phyloP scores from a whole-genome alignment of 1,139 yeast genomes.

The Suhomyces yuchorum region DNA sequence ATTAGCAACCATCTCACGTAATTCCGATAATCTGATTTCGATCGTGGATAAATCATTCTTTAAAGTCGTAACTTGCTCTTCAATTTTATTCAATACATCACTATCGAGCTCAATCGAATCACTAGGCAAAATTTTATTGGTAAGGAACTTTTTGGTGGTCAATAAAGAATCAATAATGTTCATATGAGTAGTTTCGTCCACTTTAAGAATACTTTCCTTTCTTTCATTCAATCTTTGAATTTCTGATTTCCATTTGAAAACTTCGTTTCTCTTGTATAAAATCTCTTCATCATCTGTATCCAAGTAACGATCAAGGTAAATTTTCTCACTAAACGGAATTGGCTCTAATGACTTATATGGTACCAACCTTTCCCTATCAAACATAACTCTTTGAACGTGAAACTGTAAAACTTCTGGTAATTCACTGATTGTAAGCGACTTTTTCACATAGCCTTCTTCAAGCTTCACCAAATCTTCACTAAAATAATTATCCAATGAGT shows the following conservation, averaged over 20 bases:
- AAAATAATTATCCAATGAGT: constrained; percentile 83
- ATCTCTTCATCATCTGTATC: constrained; percentile 67
- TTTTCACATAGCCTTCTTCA: constrained; percentile 73
- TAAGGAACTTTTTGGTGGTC: constrained; percentile 59
- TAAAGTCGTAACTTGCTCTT: constrained; percentile 36
- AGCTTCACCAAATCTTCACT: constrained; percentile 71
- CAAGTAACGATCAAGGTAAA: constrained; percentile 86
- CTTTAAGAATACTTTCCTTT: constrained; percentile 41
- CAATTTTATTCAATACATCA: constrained; percentile 41
- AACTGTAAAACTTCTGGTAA: constrained; percentile 84
- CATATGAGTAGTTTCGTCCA: constrained; percentile 52
- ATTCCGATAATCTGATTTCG: constrained; percentile 37
- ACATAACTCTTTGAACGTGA: constrained; percentile 91
- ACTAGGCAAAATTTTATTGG: constrained; percentile 30
- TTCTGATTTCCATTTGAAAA: constrained; percentile 63
- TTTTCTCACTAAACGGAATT: constrained; percentile 71
- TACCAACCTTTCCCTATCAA: constrained; percentile 69
- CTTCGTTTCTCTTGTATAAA: constrained; percentile 56
- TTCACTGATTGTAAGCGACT: constrained; percentile 68
- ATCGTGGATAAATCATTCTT: constrained; percentile 40
- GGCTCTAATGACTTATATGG: constrained; percentile 85
- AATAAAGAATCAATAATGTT: constrained; percentile 49
- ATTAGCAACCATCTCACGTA: constrained; percentile 51
- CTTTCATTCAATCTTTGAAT: constrained; percentile 47
- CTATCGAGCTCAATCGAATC: constrained; percentile 26